Conservation (phyloP, 768 basidiomycete genomes). For the Mycena galericulata region DNA sequence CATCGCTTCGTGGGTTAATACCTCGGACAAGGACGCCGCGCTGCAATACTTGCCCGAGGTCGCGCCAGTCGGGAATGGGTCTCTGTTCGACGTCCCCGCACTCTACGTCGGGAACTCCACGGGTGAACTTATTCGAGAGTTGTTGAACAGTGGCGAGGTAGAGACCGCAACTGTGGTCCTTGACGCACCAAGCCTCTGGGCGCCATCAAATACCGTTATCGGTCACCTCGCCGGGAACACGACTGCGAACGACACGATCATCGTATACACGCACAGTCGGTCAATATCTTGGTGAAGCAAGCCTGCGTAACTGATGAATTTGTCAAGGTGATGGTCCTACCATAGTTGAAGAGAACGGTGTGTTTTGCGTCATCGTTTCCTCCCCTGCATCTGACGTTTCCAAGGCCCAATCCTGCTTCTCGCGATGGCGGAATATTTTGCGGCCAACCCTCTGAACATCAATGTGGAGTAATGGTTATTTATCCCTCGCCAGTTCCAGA, state of each 20-base stretch:
- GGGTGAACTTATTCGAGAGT: constrained; percentile 41
- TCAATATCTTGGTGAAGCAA: neutral
- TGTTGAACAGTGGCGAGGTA: constrained; percentile 36
- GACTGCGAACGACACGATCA: constrained; percentile 36
- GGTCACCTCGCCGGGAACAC: constrained; percentile 40
- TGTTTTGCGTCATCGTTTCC: neutral
- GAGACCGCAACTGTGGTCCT: constrained; percentile 44
- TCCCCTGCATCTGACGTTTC: neutral
- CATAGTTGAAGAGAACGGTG: constrained; percentile 48
- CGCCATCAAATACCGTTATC: constrained; percentile 39
- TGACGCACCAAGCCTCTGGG: constrained; percentile 43
- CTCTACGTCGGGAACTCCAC: constrained; percentile 47
- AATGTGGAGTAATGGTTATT: constrained; percentile 41
- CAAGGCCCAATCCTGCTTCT: constrained; percentile 45
- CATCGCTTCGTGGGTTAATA: constrained; percentile 44
- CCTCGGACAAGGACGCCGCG: constrained; percentile 44
- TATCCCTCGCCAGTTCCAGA: neutral
- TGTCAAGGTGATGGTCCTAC: constrained; percentile 43
- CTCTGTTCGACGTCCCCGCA: constrained; percentile 43
- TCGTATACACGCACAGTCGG: constrained; percentile 47
- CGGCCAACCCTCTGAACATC: constrained; percentile 39
- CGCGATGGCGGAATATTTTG: constrained; percentile 46
- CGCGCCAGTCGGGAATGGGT: constrained; percentile 39
- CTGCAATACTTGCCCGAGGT: constrained; percentile 44
- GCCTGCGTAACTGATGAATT: neutral